phyloP scores from a whole-genome alignment of 2,329 filamentous ascomycete species.

The Cercospora janseana region DNA sequence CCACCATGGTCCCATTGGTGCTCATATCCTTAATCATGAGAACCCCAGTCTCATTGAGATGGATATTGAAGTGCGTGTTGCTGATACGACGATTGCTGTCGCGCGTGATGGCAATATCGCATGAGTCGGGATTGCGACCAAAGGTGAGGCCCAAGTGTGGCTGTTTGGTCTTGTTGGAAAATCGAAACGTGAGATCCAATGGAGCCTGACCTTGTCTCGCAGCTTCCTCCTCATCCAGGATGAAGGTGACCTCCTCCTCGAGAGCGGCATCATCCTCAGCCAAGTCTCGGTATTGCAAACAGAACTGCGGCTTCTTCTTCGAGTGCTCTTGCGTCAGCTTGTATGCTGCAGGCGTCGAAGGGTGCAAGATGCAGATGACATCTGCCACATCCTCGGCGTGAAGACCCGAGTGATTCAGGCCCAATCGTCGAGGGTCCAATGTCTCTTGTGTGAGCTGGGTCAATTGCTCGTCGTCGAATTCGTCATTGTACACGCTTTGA shows the following conservation, averaged over 20 bases:
- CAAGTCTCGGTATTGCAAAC: constrained; percentile 51
- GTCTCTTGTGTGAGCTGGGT: constrained; percentile 62
- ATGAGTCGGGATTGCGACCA: constrained; percentile 69
- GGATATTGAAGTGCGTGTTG: constrained; percentile 95
- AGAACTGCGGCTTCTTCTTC: constrained; percentile 55
- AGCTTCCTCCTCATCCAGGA: constrained; percentile 31
- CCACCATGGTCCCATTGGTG: constrained; percentile 92
- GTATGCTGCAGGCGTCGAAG: constrained; percentile 69
- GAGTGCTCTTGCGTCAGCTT: constrained; percentile 64
- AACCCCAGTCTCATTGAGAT: constrained; percentile 77
- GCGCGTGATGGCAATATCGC: constrained; percentile 68
- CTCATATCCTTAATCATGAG: constrained; percentile 93
- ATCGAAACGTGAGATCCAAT: constrained; percentile 71
- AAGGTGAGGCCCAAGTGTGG: constrained; percentile 76
- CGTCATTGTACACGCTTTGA: constrained; percentile 2
- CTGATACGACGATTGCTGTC: constrained; percentile 74
- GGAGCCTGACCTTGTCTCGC: constrained; percentile 43
- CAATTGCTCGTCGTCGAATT: constrained; percentile 38
- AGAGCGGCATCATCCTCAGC: constrained; percentile 30
- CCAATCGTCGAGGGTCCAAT: constrained; percentile 75
- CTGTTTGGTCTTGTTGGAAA: constrained; percentile 71
- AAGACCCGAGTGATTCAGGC: constrained; percentile 78
- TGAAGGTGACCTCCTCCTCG: constrained; percentile 34
- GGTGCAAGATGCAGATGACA: constrained; percentile 84
- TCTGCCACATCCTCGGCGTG: constrained; percentile 80